phyloP scores from a whole-genome alignment of 176 grass and related monocot species.

The Themeda triandra region DNA sequence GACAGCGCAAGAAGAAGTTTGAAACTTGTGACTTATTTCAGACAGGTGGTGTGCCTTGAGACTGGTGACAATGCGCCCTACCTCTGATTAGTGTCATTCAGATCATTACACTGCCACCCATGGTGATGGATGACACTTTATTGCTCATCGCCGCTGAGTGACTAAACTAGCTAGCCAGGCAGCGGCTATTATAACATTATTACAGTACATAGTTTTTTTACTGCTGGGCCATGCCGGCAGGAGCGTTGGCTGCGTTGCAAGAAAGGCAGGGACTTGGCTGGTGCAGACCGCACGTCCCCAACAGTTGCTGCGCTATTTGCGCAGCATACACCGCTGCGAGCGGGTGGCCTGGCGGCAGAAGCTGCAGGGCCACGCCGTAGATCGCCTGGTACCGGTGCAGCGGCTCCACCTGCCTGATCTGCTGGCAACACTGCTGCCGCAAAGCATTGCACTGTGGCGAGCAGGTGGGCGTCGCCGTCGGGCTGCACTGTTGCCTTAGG shows the following conservation, averaged over 20 bases:
- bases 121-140: background rate
- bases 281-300: background rate
- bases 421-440: conserved; percentile 1
- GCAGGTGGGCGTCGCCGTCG: background rate
- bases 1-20: no score
- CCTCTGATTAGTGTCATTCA: no score
- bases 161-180: background rate
- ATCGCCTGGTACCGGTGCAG: background rate
- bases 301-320: background rate
- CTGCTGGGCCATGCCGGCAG: background rate
- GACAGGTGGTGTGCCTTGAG: no score
- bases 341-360: no score
- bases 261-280: background rate
- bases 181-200: background rate
- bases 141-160: background rate
- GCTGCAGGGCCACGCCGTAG: background rate
- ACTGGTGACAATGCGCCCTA: no score
- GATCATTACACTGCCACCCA: background rate
- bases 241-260: background rate
- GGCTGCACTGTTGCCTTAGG: conserved; percentile 19
- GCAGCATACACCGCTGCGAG: background rate
- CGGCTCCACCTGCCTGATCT: conserved; percentile 14
- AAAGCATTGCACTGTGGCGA: background rate
- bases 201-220: background rate
- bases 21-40: no score